phyloP scores from a whole-genome alignment of 1,284 basidiomycete genomes.

The Athelia psychrophila region DNA sequence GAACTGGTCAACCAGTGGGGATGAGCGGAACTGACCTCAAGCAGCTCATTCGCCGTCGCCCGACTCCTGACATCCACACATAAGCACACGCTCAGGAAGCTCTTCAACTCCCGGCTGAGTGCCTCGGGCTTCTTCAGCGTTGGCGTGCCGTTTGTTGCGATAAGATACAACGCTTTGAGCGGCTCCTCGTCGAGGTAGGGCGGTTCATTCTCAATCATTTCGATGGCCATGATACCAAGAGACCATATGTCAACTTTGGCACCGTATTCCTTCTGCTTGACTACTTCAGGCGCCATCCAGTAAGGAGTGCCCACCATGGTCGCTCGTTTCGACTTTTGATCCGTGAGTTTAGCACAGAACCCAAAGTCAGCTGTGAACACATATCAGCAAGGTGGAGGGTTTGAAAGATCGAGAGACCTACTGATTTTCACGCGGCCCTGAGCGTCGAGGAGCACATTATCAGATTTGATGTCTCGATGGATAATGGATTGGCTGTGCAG shows the following conservation, averaged over 20 bases:
- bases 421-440: constrained; percentile 96
- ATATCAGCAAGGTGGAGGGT: constrained; percentile 1
- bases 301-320: constrained; percentile 99
- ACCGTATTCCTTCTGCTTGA: constrained; percentile 99
- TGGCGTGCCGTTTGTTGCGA: constrained; percentile 97
- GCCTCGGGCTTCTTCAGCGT: constrained; percentile 96
- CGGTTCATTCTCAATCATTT: constrained; percentile 99
- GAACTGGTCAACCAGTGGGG: constrained; percentile 4
- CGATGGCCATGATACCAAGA: constrained; percentile 98
- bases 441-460: constrained; percentile 93
- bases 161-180: constrained; percentile 94
- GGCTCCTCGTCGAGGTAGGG: constrained; percentile 98
- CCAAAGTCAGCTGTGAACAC: constrained; percentile 84
- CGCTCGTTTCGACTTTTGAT: constrained; percentile 97
- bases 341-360: constrained; percentile 96
- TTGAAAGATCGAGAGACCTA: constrained; percentile 38
- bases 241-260: constrained; percentile 99
- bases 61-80: constrained; percentile 97
- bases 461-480: constrained; percentile 98
- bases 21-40: constrained; percentile 62
- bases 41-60: constrained; percentile 89
- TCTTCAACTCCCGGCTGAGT: constrained; percentile 89
- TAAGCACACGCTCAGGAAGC: constrained; percentile 93
- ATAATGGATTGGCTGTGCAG: constrained; percentile 94
- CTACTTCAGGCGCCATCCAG: constrained; percentile 99